Evolutionary conservation across 2,329 filamentous ascomycete species (phyloP), one percentile per base, ranked within the genome.

Genomic region (Botrytis galanthina): DNA sequence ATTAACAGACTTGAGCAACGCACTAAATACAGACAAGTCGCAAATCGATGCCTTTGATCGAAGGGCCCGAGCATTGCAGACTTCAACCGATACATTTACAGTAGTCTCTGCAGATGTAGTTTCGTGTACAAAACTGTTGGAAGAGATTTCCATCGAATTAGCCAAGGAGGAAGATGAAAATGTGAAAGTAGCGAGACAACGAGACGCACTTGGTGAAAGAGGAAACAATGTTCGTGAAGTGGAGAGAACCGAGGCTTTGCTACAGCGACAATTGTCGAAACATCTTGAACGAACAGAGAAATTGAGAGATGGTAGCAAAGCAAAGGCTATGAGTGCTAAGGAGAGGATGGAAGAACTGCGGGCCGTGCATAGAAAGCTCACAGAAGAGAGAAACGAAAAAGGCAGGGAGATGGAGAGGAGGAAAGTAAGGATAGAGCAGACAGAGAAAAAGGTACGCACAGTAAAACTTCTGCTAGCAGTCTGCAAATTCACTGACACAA

Each of bases 351-450:
- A 98, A 79, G 93, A 96, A 83, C 85, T 99, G 73, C 88, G 93
- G 72, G 89, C 87, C 6, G 88, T 94, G 64, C 95, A 99, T 82
- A 90, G 90, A 80, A 90, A 90, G 80, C 85, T 98, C 75, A 92
- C 92, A 0, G 92, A 95, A 80, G 95, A 99, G 85, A 88, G 95
- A 75, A 89, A 88, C 1, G 93, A 96, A 72, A 97, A 97, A 84
- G 91, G 92, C 48, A 91, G 93, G 73, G 95, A 98, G 80, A 97
- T 98, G 84, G 96, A 99, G 85, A 90, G 92, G 80, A 87, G 95
- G 79, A 90, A 93, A 78, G 93, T 98, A n/a, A 87, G 95, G 75
- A 98, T 99, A 76, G 96, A 99, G 84, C 94, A 98, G 85, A 97
- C 94, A 14, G 95, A 98, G 87, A 98, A 98, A 85, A 98, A 98